A percentile compares a stretch with the other conserved stretches of the same genome.
Evolutionary conservation across 148 eudicot genomes (phyloP).

Genomic region (Fagopyrum esculentum): DNA sequence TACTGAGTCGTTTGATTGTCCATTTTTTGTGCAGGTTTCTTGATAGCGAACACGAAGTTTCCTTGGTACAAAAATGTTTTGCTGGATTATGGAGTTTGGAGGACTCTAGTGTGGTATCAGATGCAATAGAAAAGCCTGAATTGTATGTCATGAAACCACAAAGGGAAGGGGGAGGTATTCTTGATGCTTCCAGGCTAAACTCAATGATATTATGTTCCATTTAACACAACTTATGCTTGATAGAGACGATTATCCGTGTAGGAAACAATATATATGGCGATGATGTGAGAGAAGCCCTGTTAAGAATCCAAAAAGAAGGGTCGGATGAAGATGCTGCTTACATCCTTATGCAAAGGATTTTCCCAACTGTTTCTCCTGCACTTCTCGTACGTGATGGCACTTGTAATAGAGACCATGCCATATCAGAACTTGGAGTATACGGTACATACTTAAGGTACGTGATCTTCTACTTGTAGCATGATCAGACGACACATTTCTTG

Average conservation of each 20-base stretch:
- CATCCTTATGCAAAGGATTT: conserved; percentile 97
- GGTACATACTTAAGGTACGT: conserved; percentile 72
- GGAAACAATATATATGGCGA: conserved; percentile 92
- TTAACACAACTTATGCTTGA: neutral
- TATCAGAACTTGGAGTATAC: conserved; percentile 88
- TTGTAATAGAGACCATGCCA: conserved; percentile 57
- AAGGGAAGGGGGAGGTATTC: conserved; percentile 94
- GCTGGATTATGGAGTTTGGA: conserved; percentile 97
- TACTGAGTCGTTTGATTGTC: neutral
- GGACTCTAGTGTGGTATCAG: conserved; percentile 48
- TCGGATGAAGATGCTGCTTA: conserved; percentile 78
- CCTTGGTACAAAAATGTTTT: conserved; percentile 72
- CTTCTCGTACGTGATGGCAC: conserved; percentile 65
- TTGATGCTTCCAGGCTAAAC: neutral
- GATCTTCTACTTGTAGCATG: neutral
- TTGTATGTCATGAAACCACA: conserved; percentile 95
- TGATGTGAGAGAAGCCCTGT: conserved; percentile 54
- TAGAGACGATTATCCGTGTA: conserved; percentile 13
- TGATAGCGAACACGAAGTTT: conserved; percentile 72
- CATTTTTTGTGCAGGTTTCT: conserved; percentile 57
- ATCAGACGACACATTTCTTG: neutral
- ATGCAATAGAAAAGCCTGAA: conserved; percentile 80
- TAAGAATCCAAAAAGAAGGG: conserved; percentile 57
- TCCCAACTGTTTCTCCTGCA: conserved; percentile 58
- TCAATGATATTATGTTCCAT: neutral